Conservation (phyloP, 768 basidiomycete genomes). For the Polyporus arcularius region DNA sequence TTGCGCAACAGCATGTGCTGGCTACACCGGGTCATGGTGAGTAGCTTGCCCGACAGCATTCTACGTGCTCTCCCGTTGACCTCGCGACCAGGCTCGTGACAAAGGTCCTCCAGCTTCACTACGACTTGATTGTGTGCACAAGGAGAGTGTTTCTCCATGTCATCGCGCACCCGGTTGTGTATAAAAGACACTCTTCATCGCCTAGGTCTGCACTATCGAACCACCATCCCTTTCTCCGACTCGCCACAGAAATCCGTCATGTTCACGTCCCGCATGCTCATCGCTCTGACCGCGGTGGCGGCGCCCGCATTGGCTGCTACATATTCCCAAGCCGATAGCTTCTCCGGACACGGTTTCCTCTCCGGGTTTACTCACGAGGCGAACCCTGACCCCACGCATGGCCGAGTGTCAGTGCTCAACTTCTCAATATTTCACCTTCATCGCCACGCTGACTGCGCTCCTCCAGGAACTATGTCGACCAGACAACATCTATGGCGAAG, state of each 20-base stretch:
- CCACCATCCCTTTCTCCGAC: too few relatives aligned
- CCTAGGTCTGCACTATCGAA: too few relatives aligned
- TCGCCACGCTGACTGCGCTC: not conserved
- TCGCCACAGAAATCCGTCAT: not conserved
- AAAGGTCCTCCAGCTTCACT: too few relatives aligned
- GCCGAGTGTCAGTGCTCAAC: conserved; percentile 54
- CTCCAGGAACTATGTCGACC: conserved; percentile 44
- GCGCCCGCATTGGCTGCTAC: conserved; percentile 14
- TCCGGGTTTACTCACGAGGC: conserved; percentile 48
- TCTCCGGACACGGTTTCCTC: conserved; percentile 41
- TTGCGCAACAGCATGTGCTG: too few relatives aligned
- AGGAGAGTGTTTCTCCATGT: too few relatives aligned
- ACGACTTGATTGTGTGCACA: too few relatives aligned
- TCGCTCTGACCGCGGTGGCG: not conserved
- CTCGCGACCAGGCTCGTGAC: too few relatives aligned
- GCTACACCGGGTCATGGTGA: too few relatives aligned
- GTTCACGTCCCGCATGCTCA: not conserved
- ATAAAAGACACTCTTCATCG: too few relatives aligned
- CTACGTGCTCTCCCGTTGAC: too few relatives aligned
- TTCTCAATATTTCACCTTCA: not conserved
- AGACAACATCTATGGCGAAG: conserved; percentile 48
- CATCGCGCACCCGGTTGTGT: too few relatives aligned
- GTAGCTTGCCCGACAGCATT: too few relatives aligned
- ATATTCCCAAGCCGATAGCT: conserved; percentile 22
- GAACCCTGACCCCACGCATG: conserved; percentile 63